A percentile compares a stretch with the other conserved stretches of the same genome.
phyloP scores from a whole-genome alignment of 1,284 basidiomycete species.

The Mycena citricolor region DNA sequence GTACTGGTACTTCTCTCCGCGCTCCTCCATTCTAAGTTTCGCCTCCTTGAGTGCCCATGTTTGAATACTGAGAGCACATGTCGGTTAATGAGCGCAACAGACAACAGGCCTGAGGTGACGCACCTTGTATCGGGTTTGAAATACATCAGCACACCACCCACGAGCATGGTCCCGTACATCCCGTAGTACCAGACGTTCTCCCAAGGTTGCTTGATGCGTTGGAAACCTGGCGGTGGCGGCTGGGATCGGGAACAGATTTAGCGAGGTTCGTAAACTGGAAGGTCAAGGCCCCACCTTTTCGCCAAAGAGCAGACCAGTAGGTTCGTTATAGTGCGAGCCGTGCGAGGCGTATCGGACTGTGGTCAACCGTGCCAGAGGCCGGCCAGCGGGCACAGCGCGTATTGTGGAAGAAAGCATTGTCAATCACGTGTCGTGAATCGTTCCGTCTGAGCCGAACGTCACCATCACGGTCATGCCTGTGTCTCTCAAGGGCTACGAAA shows the following conservation, averaged over 20 bases:
- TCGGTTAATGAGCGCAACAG: conserved; percentile 2
- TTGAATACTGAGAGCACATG: conserved; percentile 61
- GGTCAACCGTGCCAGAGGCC: conserved; percentile 30
- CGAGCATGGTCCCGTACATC: conserved; percentile 86
- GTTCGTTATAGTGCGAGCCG: conserved; percentile 83
- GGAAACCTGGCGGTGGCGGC: conserved; percentile 78
- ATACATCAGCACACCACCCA: conserved; percentile 77
- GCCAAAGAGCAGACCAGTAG: conserved; percentile 83
- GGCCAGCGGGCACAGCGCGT: conserved; percentile 38
- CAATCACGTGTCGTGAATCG: no score
- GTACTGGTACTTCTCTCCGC: conserved; percentile 84
- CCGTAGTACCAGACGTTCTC: conserved; percentile 87
- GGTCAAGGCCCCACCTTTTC: conserved; percentile 68
- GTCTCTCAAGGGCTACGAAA: no score
- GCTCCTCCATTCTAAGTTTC: conserved; percentile 81
- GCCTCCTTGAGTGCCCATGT: conserved; percentile 89
- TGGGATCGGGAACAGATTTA: conserved; percentile 29
- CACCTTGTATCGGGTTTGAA: conserved; percentile 97
- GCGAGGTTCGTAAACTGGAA: conserved; percentile 1
- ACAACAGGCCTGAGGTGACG: conserved; percentile 30
- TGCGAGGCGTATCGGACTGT: conserved; percentile 66
- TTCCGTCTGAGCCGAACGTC: no score
- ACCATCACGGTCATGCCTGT: no score
- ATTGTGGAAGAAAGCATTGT: conserved; percentile 38
- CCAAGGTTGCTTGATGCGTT: conserved; percentile 86